Percentiles rank a stretch among this genome's conserved stretches.
Conservation (phyloP, 2,329 filamentous ascomycete species). For the Talaromyces sp. region DNA sequence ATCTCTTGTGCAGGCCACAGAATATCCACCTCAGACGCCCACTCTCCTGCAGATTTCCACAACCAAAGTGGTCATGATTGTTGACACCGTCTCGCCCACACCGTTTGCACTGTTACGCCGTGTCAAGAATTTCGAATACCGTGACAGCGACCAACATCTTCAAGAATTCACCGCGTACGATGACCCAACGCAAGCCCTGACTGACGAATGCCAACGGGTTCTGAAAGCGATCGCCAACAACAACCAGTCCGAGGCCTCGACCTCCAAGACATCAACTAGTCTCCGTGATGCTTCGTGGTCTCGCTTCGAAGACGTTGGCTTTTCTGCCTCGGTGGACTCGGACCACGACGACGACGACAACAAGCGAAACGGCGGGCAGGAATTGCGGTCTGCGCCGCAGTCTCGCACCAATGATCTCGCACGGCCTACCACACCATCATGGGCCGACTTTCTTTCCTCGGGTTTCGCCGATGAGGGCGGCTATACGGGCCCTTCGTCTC, state of each 20-base stretch:
- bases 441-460: slow-evolving; percentile 94
- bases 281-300: slow-evolving; percentile 90
- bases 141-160: slow-evolving; percentile 78
- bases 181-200: slow-evolving; percentile 80
- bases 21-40: slow-evolving; percentile 82
- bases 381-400: slow-evolving; percentile 60
- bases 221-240: slow-evolving; percentile 80
- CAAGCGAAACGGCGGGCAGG: slow-evolving; percentile 38
- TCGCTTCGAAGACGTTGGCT: slow-evolving; percentile 91
- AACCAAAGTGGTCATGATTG: slow-evolving; percentile 92
- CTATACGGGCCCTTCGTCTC: slow-evolving; percentile 56
- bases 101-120: slow-evolving; percentile 86
- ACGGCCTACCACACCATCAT: slow-evolving; percentile 90
- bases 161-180: slow-evolving; percentile 83
- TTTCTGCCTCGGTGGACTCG: slow-evolving; percentile 67
- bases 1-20: slow-evolving; percentile 82
- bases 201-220: slow-evolving; percentile 89
- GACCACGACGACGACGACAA: slow-evolving; percentile 57
- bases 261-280: slow-evolving; percentile 64
- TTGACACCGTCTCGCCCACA: slow-evolving; percentile 88
- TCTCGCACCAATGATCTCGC: slow-evolving; percentile 63
- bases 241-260: slow-evolving; percentile 76
- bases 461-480: slow-evolving; percentile 77
- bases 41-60: slow-evolving; percentile 72
- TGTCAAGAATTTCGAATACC: slow-evolving; percentile 92